phyloP scores from a whole-genome alignment of 306 rosid species.

The Urtica urens region DNA sequence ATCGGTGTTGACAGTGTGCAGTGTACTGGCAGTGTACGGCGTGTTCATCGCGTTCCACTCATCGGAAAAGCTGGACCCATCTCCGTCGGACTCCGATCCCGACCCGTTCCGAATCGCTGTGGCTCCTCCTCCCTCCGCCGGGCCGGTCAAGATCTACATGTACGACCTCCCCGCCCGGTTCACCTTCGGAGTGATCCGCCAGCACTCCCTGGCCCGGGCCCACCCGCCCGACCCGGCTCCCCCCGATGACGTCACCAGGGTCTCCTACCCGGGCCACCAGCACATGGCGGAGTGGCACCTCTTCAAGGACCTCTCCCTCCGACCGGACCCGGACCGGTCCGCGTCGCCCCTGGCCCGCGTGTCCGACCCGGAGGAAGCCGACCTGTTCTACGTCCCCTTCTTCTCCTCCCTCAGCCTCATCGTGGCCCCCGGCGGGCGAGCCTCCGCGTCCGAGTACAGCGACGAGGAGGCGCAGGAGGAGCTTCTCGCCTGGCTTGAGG shows the following conservation, averaged over 20 bases:
- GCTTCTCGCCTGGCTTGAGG: slow-evolving; percentile 71
- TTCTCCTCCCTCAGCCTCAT: slow-evolving; percentile 70
- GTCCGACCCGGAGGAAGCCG: slow-evolving; percentile 80
- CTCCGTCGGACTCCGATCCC: slow-evolving; percentile 19
- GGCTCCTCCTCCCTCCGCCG: slow-evolving; percentile 16
- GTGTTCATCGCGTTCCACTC: slow-evolving; percentile 32
- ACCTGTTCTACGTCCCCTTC: slow-evolving; percentile 70
- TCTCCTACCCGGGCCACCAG: slow-evolving; percentile 88
- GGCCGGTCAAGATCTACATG: slow-evolving; percentile 19
- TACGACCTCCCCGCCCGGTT: slow-evolving; percentile 35
- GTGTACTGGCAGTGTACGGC: slow-evolving; percentile 35
- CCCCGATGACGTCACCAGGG: slow-evolving; percentile 18
- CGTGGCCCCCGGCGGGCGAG: slow-evolving; percentile 44
- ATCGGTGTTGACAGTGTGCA: slow-evolving; percentile 36
- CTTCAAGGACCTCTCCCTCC: slow-evolving; percentile 43
- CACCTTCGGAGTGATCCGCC: slow-evolving; percentile 44
- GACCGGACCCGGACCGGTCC: slow-evolving; percentile 37
- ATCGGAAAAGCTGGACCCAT: slow-evolving; percentile 27
- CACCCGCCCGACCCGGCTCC: slow-evolving; percentile 12
- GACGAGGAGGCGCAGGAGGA: slow-evolving; percentile 85
- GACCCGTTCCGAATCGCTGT: slow-evolving; percentile 7
- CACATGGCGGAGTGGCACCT: slow-evolving; percentile 96
- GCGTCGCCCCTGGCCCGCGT: slow-evolving; percentile 49
- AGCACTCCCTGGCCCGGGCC: slow-evolving; percentile 66
- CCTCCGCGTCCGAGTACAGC: slow-evolving; percentile 73